Conservation (phyloP, 2,329 filamentous ascomycete genomes). For the Nemania diffusa region DNA sequence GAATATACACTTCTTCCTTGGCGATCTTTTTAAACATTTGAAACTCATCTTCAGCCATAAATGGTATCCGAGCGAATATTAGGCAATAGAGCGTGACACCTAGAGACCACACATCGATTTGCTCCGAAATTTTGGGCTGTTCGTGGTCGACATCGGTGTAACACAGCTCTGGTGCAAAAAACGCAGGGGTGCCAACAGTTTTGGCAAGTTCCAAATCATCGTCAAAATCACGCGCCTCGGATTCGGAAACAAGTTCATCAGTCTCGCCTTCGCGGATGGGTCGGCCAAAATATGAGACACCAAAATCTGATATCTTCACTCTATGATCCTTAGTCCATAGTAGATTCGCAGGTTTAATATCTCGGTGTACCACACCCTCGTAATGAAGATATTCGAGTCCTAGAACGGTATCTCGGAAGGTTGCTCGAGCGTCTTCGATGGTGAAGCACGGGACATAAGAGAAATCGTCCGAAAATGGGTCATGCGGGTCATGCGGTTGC, state of each 20-base stretch:
- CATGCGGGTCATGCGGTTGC: constrained; percentile 63
- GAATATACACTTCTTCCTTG: constrained; percentile 91
- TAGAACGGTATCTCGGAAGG: constrained; percentile 92
- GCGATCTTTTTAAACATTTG: constrained; percentile 92
- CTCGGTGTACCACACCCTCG: constrained; percentile 83
- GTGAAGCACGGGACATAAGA: constrained; percentile 95
- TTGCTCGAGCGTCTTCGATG: constrained; percentile 80
- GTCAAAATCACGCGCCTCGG: constrained; percentile 86
- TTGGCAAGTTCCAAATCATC: constrained; percentile 97
- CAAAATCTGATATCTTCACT: constrained; percentile 98
- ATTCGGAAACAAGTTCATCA: constrained; percentile 79
- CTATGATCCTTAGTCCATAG: constrained; percentile 85
- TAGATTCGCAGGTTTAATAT: constrained; percentile 91
- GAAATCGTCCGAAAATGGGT: constrained; percentile 84
- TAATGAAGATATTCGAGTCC: constrained; percentile 94
- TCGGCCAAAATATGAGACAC: constrained; percentile 94
- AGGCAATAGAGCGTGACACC: constrained; percentile 97
- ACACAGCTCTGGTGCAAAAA: constrained; percentile 96
- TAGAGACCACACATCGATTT: constrained; percentile 97
- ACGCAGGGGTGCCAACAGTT: constrained; percentile 96
- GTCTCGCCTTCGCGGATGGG: constrained; percentile 85
- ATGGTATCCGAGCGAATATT: constrained; percentile 92
- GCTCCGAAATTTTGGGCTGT: constrained; percentile 84
- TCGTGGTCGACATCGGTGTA: constrained; percentile 80
- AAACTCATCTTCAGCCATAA: constrained; percentile 90